A percentile compares a stretch with the other conserved stretches of the same genome.
Conservation (phyloP, 2,329 filamentous ascomycete species). For the Xylaria sp. region DNA sequence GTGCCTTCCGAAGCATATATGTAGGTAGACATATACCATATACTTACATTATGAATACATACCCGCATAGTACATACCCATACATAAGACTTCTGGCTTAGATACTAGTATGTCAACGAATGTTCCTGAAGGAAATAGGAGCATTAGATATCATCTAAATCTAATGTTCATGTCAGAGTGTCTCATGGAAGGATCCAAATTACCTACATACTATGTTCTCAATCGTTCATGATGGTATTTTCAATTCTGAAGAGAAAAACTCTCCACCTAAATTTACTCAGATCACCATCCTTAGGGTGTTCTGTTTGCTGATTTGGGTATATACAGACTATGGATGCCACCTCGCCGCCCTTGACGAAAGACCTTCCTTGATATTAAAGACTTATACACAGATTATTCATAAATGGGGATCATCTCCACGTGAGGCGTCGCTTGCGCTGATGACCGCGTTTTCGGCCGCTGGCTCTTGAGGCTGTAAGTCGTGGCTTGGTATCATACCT, state of each 20-base stretch:
- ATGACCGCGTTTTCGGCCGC: constrained; percentile 7
- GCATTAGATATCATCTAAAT: background rate
- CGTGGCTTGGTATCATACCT: constrained; percentile 5
- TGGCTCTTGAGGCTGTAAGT: constrained; percentile 1
- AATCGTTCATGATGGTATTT: background rate
- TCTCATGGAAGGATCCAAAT: too few species aligned
- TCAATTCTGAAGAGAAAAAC: constrained; percentile 8
- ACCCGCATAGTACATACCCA: too few species aligned
- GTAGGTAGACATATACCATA: too few species aligned
- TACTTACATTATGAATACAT: too few species aligned
- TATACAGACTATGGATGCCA: constrained; percentile 9
- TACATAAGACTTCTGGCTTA: too few species aligned
- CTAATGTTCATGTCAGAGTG: background rate
- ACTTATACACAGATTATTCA: background rate
- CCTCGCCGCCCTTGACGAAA: constrained; percentile 5
- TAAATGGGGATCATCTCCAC: constrained; percentile 5
- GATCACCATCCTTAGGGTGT: constrained; percentile 11
- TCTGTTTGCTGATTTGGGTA: constrained; percentile 23
- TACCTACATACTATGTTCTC: background rate
- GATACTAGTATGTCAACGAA: too few species aligned
- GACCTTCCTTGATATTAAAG: constrained; percentile 16
- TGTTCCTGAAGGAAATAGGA: too few species aligned
- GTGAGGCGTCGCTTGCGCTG: constrained; percentile 2
- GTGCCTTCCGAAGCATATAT: too few species aligned
- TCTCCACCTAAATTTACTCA: background rate